phyloP scores from a whole-genome alignment of 1,139 yeast genomes.

The Candida sp. region DNA sequence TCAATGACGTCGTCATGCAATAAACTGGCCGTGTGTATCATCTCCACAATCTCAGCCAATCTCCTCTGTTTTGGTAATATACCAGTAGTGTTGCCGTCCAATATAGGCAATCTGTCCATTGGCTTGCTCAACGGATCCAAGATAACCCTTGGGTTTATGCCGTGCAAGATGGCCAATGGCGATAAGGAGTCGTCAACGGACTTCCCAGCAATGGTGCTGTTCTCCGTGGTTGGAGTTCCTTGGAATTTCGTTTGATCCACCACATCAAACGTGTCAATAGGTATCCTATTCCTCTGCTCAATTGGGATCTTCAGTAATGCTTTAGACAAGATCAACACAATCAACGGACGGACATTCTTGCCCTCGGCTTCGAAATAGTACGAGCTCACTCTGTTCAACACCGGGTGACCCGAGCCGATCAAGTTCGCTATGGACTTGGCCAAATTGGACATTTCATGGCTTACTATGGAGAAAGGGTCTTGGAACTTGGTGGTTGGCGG shows the following conservation, averaged over 20 bases:
- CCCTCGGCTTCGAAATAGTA: constrained; percentile 98
- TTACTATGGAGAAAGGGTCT: constrained; percentile 93
- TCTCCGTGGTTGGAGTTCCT: constrained; percentile 50
- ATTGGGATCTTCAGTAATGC: constrained; percentile 81
- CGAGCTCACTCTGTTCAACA: constrained; percentile 85
- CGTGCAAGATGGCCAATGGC: constrained; percentile 85
- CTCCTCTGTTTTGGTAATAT: constrained; percentile 94
- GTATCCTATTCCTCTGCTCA: constrained; percentile 66
- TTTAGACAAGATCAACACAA: constrained; percentile 82
- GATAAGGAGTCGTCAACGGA: constrained; percentile 66
- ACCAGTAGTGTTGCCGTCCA: constrained; percentile 56
- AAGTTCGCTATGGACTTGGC: constrained; percentile 87
- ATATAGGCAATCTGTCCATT: constrained; percentile 70
- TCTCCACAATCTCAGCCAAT: constrained; percentile 95
- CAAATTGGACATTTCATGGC: constrained; percentile 90
- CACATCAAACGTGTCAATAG: constrained; percentile 65
- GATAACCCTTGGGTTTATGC: constrained; percentile 80
- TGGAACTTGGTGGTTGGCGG: constrained; percentile 57
- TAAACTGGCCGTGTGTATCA: constrained; percentile 98
- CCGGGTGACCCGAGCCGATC: constrained; percentile 94
- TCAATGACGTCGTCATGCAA: constrained; percentile 98
- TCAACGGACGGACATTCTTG: constrained; percentile 90
- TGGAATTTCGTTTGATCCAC: constrained; percentile 62
- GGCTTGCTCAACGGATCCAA: constrained; percentile 87
- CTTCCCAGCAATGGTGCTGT: constrained; percentile 52